Conservation (phyloP, 208 protist genomes). For the Angomonas deanei region DNA sequence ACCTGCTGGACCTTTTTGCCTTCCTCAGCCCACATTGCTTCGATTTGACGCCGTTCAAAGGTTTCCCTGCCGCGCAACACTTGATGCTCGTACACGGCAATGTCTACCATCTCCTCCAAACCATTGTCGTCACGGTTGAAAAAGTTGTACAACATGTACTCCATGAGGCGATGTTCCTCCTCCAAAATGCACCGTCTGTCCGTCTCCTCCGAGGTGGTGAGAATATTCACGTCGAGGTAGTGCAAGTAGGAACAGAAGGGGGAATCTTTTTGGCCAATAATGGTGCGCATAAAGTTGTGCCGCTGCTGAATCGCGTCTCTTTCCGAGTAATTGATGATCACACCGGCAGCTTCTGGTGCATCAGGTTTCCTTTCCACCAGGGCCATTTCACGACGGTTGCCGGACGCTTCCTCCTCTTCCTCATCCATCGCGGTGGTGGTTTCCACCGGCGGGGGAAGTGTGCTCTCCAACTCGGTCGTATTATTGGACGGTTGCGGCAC, state of each 20-base stretch:
- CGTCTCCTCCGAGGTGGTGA: slow-evolving; percentile 16
- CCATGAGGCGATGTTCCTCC: slow-evolving; percentile 6
- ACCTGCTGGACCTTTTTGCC: not conserved
- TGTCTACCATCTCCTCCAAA: not conserved
- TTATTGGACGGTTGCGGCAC: too few species aligned
- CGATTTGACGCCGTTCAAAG: not conserved
- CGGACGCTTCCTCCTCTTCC: slow-evolving; percentile 3
- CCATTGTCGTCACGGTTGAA: not conserved
- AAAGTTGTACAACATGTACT: not conserved
- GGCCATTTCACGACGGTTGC: too few species aligned
- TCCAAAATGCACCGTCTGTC: slow-evolving; percentile 7
- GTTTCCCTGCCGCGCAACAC: not conserved
- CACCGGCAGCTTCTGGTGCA: too few species aligned
- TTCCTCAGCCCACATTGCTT: not conserved
- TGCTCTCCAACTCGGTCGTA: not conserved
- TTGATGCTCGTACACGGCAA: not conserved
- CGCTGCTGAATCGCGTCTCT: not conserved
- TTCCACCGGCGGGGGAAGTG: not conserved
- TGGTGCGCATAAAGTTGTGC: slow-evolving; percentile 16
- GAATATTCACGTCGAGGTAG: slow-evolving; percentile 26
- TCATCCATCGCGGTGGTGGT: not conserved
- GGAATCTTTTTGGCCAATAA: slow-evolving; percentile 29
- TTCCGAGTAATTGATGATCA: not conserved
- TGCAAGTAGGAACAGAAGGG: slow-evolving; percentile 37
- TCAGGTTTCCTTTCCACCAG: too few species aligned